Conservation (phyloP, 768 basidiomycete genomes). For the Rhodotorula babjevae region DNA sequence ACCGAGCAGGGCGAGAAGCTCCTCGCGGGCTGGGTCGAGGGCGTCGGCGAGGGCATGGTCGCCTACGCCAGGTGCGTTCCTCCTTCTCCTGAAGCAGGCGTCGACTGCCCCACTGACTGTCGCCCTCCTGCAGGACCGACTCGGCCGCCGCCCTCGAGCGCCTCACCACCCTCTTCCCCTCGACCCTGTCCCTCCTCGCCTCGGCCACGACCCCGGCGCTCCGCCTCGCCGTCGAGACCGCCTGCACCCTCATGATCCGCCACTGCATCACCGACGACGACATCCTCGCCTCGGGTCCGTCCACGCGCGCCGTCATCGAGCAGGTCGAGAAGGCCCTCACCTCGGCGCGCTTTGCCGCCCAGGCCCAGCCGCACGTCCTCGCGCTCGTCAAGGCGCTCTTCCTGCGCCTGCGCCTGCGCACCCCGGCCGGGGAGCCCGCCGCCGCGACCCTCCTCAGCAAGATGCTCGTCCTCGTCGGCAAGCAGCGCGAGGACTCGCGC, state of each 20-base stretch:
- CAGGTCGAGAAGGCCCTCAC: slow-evolving; percentile 66
- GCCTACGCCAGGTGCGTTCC: slow-evolving; percentile 52
- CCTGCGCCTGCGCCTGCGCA: slow-evolving; percentile 57
- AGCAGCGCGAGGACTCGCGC: slow-evolving; percentile 67
- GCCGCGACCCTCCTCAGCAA: slow-evolving; percentile 48
- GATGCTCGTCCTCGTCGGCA: slow-evolving; percentile 70
- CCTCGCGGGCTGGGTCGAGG: slow-evolving; percentile 70
- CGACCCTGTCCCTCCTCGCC: slow-evolving; percentile 24
- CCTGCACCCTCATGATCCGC: slow-evolving; percentile 59
- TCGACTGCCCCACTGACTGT: no score
- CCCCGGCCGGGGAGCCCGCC: slow-evolving; percentile 31
- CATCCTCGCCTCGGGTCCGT: slow-evolving; percentile 50
- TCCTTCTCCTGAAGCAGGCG: no score
- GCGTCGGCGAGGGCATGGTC: slow-evolving; percentile 68
- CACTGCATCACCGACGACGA: slow-evolving; percentile 67
- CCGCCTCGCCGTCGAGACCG: slow-evolving; percentile 49
- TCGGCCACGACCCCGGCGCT: slow-evolving; percentile 27
- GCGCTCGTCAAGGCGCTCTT: slow-evolving; percentile 66
- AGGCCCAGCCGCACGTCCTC: slow-evolving; percentile 74
- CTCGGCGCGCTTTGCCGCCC: slow-evolving; percentile 62
- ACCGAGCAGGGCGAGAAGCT: slow-evolving; percentile 60
- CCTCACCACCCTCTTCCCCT: slow-evolving; percentile 23
- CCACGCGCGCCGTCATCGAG: slow-evolving; percentile 57
- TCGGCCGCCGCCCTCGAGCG: slow-evolving; percentile 15
- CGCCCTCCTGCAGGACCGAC: slow-evolving; percentile 9